Evolutionary conservation across 2,329 filamentous ascomycete genomes (phyloP), one percentile per base, ranked within the genome.

Genomic region (Fusarium haematococcum): DNA sequence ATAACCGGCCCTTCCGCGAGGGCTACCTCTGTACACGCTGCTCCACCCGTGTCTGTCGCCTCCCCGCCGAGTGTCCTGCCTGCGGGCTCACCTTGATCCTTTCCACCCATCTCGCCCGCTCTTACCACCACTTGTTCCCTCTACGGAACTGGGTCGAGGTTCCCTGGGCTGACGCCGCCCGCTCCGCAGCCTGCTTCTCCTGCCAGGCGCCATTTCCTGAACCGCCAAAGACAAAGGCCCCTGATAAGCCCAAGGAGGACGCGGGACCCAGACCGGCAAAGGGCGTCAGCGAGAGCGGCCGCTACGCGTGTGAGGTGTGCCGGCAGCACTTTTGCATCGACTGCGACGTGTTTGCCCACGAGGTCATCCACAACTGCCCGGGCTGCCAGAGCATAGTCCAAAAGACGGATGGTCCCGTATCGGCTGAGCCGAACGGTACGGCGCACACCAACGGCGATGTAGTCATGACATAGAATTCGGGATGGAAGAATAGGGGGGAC

Each of bases 291-390:
- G 94, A 97, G 85, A 97, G 93, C 80, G 92, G 93, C 57, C 87
- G 97, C 61, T 99, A 99, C 81, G 94, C 94, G 68, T 99, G 97
- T 81, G 90, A 93, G 76, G 91, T 92, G n/a, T 99, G 97, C 83
- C 84, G 89, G 4, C 92, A 94, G 69, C 96, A 98, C 84, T 99
- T 98, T 81, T 99, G 97, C 86, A 97, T 99, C 75, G 97, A 99
- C 82, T 99, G 97, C 82, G 97, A 99, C 82, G 91, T 98, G 27
- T 98, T 97, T 84, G 93, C 94, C 27, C 97, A 99, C 81, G 95
- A 98, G 84, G 91, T 97, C 14, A 90, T 98, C 61, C 96, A 99
- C 81, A 98, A 98, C 83, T 99, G 97, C 79, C 95, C 97, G 0
- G 96, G 96, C 0, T 99, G 97, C 82, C 92, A 91, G 82, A 89